Evolutionary conservation across 2,329 filamentous ascomycete genomes (phyloP), one percentile per base, ranked within the genome.

Genomic region (Chaetomiaceae sp.): DNA sequence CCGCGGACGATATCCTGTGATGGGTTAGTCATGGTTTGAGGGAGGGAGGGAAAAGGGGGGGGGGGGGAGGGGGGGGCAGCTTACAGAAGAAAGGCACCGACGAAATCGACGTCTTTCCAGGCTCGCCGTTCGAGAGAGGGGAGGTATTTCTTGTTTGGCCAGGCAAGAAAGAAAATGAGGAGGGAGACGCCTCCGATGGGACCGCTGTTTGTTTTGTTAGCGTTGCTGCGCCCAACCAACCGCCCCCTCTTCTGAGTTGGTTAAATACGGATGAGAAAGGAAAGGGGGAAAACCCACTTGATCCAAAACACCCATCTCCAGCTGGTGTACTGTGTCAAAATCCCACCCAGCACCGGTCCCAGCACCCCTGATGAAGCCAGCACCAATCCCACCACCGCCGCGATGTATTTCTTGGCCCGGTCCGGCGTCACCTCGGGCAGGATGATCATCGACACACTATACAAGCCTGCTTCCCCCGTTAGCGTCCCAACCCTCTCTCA

Each of bases 241-340:
- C n/a, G n/a, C n/a, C n/a, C n/a, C n/a, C n/a, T n/a, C n/a, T n/a
- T n/a, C n/a, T n/a, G n/a, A n/a, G n/a, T n/a, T n/a, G n/a, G n/a
- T n/a, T 16, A 13, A 37, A 64, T 44, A n/a, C 21, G 21, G 11
- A 7, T 18, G 11, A 16, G 7, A 4, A 29, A 10, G 11, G n/a
- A 29, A 1, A 30, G 9, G n/a, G 45, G 11, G n/a, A 43, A 29
- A 27, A 66, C 73, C 44, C 60, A 79, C 77, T 82, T 83, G 61
- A 83, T 77, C 76, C 77, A 82, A 64, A 82, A 83, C 2, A 81
- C 70, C 74, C 77, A 80, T 55, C 75, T 66, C 78, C 78, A 81
- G 9, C 65, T 72, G 1, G 69, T 62, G 48, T 76, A 79, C 14
- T 75, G 63, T 1, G 77, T 78, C 36, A 81, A 59, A 4, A 78